Evolutionary conservation across 495 filamentous ascomycete genomes (phyloP).

Genomic region (Aspergillus baeticus): DNA sequence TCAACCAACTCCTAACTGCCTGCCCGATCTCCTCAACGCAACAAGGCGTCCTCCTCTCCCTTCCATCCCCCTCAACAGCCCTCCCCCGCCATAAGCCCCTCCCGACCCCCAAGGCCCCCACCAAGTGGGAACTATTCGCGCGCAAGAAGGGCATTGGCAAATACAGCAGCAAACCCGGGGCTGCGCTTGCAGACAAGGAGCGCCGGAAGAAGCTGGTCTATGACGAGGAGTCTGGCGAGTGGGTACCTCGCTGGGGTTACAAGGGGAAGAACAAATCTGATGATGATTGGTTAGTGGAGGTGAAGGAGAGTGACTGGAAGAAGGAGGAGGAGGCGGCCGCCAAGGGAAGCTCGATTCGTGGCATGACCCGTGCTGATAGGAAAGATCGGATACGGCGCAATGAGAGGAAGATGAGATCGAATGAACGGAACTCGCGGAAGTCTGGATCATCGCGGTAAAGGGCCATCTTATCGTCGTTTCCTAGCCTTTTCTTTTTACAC

Average conservation of each 20-base stretch:
- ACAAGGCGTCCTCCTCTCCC: constrained; percentile 69
- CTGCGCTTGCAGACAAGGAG: constrained; percentile 48
- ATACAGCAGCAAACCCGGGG: constrained; percentile 42
- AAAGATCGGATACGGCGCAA: constrained; percentile 65
- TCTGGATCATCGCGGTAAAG: constrained; percentile 24
- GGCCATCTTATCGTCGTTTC: constrained; percentile 4
- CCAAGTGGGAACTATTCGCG: constrained; percentile 94
- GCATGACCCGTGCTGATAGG: constrained; percentile 61
- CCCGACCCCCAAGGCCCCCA: constrained; percentile 73
- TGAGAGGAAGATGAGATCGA: constrained; percentile 68
- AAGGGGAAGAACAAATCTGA: constrained; percentile 85
- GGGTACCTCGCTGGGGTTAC: constrained; percentile 92
- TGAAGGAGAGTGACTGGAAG: constrained; percentile 70
- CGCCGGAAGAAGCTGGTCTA: constrained; percentile 79
- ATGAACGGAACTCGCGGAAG: constrained; percentile 56
- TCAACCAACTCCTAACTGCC: constrained; percentile 85
- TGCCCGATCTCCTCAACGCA: constrained; percentile 68
- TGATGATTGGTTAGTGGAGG: constrained; percentile 85
- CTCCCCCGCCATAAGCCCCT: constrained; percentile 90
- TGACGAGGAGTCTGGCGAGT: constrained; percentile 82
- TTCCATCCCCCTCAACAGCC: constrained; percentile 64
- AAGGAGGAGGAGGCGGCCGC: constrained; percentile 60
- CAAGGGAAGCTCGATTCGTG: constrained; percentile 58
- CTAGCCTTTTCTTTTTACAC: constrained; percentile 5
- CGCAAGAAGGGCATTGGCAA: constrained; percentile 88